A percentile compares a stretch with the other conserved stretches of the same genome.
These are phyloP conservation scores for Narthecium ossifragum DNA, from an alignment of 106 monocot genomes.

Conservation along the genomic window DNA sequence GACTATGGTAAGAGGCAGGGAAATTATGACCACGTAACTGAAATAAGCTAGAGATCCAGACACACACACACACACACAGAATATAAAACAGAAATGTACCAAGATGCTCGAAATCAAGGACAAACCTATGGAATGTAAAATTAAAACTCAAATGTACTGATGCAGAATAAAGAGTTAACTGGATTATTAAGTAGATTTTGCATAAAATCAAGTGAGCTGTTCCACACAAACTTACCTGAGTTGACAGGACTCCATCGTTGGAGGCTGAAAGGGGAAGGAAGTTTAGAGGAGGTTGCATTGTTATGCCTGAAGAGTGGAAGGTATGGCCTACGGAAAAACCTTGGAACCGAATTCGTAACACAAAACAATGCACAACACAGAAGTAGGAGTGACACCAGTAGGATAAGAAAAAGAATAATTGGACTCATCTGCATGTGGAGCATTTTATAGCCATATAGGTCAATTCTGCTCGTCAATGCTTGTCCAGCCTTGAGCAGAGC, in stretches of 20 bases:
- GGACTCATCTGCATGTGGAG: slow-evolving; percentile 31
- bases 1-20: too few relatives aligned
- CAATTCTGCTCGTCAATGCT: slow-evolving; percentile 51
- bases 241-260: slow-evolving; percentile 70
- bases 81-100: too few relatives aligned
- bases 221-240: slow-evolving; percentile 62
- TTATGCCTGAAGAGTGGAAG: slow-evolving; percentile 70
- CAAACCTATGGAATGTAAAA: too few relatives aligned
- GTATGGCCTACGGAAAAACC: slow-evolving; percentile 48
- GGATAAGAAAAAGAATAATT: slow-evolving; percentile 29
- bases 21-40: too few relatives aligned
- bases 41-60: too few relatives aligned
- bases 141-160: too few relatives aligned
- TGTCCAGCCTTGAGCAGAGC: slow-evolving; percentile 76
- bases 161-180: too few relatives aligned
- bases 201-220: too few relatives aligned
- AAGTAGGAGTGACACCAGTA: slow-evolving; percentile 45
- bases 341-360: slow-evolving; percentile 44
- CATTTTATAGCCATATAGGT: slow-evolving; percentile 40
- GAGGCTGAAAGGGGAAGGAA: slow-evolving; percentile 47
- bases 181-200: too few relatives aligned
- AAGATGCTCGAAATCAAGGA: too few relatives aligned
- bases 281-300: slow-evolving; percentile 35
- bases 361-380: slow-evolving; percentile 45
- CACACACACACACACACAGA: too few relatives aligned